A percentile compares a stretch with the other conserved stretches of the same genome.
Conservation (phyloP, 164 flowering plant genomes). For the Vitis vinifera region ASM3070453v1 NC_081810.1:5109501-5110000, state of each 20-base stretch:
- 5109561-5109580: not conserved
- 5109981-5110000: too few relatives aligned
- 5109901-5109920: too few relatives aligned
- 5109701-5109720: not conserved
- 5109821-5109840: too few relatives aligned
- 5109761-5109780: not conserved
- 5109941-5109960: too few relatives aligned
- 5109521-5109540: constrained; percentile 4
- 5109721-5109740: not conserved
- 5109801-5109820: not conserved
- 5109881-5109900: too few relatives aligned
- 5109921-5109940: too few relatives aligned
- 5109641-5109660: too few relatives aligned
- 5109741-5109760: not conserved
- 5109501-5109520: constrained; percentile 15
- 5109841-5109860: too few relatives aligned
- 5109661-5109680: too few relatives aligned
- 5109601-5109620: not conserved
- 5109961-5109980: too few relatives aligned
- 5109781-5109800: not conserved
- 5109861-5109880: too few relatives aligned
- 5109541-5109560: constrained; percentile 26
- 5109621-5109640: not conserved
- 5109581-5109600: constrained; percentile 6
- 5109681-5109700: too few relatives aligned